A percentile compares a stretch with the other conserved stretches of the same genome.
phyloP scores from a whole-genome alignment of 352 stramenopile species.

The Pythium aquatile region DNA sequence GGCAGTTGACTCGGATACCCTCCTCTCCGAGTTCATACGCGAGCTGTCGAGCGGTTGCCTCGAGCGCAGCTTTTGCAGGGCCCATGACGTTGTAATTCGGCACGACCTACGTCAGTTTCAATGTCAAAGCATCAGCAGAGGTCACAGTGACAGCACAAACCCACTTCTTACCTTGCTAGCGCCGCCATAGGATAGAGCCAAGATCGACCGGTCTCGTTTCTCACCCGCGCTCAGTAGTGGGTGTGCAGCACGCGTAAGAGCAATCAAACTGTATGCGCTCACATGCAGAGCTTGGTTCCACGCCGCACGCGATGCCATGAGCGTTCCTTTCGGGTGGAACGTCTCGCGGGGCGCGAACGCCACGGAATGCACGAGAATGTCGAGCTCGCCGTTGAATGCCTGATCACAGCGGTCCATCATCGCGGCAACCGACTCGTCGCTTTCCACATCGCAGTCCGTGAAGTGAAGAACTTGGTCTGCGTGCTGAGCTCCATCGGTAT shows the following conservation, averaged over 20 bases:
- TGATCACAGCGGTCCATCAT: conserved; percentile 45
- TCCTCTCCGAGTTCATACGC: conserved; percentile 75
- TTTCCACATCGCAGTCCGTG: conserved; percentile 74
- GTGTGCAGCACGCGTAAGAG: conserved; percentile 62
- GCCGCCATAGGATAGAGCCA: conserved; percentile 88
- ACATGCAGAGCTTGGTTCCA: conserved; percentile 84
- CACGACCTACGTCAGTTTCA: conserved; percentile 45
- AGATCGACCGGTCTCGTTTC: conserved; percentile 62
- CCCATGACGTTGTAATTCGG: conserved; percentile 93
- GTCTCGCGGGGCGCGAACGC: conserved; percentile 82
- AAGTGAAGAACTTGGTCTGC: conserved; percentile 35
- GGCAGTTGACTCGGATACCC: conserved; percentile 87
- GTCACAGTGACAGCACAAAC: neutral
- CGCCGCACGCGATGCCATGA: conserved; percentile 42
- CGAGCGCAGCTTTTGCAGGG: conserved; percentile 88
- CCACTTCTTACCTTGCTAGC: conserved; percentile 40
- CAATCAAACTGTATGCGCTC: conserved; percentile 90
- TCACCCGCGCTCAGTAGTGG: conserved; percentile 40
- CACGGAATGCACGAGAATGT: conserved; percentile 91
- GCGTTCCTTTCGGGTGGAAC: conserved; percentile 57
- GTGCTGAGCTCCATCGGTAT: neutral
- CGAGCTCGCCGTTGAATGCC: conserved; percentile 57
- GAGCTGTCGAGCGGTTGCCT: conserved; percentile 79
- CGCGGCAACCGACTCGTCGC: conserved; percentile 46
- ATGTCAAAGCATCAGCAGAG: neutral